These are phyloP conservation scores for Tetrahymena malaccensis DNA, from an alignment of 73 alveolate genomes.

Conservation along the genomic window DNA sequence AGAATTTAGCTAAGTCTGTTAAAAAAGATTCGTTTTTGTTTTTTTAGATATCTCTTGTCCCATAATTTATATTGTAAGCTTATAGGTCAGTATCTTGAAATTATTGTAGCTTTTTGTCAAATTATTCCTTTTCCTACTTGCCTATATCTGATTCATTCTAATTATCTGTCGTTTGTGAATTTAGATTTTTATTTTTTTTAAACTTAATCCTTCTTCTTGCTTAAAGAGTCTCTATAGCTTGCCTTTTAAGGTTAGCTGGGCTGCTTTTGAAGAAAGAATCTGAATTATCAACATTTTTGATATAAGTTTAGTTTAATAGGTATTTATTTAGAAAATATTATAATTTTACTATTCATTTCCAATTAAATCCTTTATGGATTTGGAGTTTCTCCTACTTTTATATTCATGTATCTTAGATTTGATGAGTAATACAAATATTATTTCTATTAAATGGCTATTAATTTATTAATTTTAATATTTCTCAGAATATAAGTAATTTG, in stretches of 20 bases:
- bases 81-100: background rate
- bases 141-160: background rate
- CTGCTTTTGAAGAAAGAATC: background rate
- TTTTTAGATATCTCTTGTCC: background rate
- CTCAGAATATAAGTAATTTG: background rate
- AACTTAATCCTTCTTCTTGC: background rate
- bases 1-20: background rate
- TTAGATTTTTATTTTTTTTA: background rate
- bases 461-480: too few species aligned
- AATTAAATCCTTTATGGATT: background rate
- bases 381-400: background rate
- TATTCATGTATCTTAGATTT: background rate
- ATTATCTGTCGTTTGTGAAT: background rate
- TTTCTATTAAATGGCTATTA: background rate
- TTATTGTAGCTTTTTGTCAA: background rate
- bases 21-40: background rate
- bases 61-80: background rate
- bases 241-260: background rate
- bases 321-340: background rate
- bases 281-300: background rate
- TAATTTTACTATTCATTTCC: background rate
- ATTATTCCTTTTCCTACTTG: background rate
- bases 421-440: background rate
- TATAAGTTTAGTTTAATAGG: background rate
- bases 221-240: background rate